Conservation (phyloP, 257 asterid genomes). For the Nicotiana benthamiana region DNA sequence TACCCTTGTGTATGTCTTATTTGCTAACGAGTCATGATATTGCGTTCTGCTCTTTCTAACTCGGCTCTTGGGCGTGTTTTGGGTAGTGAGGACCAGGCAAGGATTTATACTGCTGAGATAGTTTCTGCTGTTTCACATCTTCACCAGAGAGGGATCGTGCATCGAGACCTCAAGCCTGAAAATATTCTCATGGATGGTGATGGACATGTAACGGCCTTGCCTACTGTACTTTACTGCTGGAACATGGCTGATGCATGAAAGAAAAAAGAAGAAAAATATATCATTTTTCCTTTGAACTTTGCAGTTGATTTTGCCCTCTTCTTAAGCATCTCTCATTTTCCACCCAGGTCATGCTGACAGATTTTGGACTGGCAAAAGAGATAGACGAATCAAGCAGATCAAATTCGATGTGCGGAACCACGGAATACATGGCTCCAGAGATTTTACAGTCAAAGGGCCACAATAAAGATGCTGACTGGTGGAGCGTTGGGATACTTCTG, state of each 20-base stretch:
- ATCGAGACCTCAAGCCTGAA: constrained; percentile 93
- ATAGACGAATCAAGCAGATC: constrained; percentile 82
- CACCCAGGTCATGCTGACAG: constrained; percentile 76
- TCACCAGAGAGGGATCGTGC: constrained; percentile 85
- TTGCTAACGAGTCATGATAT: neutral
- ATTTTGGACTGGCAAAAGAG: constrained; percentile 92
- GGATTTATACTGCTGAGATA: constrained; percentile 88
- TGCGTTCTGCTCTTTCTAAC: constrained; percentile 17
- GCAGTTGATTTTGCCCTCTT: constrained; percentile 12
- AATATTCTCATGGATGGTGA: constrained; percentile 95
- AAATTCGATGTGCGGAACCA: constrained; percentile 87
- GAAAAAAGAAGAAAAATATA: neutral
- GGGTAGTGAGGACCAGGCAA: constrained; percentile 94
- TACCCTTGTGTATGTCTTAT: constrained; percentile 17
- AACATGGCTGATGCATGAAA: constrained; percentile 12
- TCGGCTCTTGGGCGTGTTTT: constrained; percentile 20
- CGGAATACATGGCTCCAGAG: constrained; percentile 97
- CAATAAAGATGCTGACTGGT: constrained; percentile 87
- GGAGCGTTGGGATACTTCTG: constrained; percentile 87
- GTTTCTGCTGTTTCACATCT: constrained; percentile 94
- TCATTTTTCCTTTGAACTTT: neutral
- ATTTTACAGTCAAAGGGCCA: constrained; percentile 74
- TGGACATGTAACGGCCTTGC: constrained; percentile 66
- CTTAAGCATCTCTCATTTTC: neutral
- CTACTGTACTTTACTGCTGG: constrained; percentile 4